Base-by-base conservation (phyloP, 2,329 filamentous ascomycete species). In the Rhynchosporium graminicola region DNA sequence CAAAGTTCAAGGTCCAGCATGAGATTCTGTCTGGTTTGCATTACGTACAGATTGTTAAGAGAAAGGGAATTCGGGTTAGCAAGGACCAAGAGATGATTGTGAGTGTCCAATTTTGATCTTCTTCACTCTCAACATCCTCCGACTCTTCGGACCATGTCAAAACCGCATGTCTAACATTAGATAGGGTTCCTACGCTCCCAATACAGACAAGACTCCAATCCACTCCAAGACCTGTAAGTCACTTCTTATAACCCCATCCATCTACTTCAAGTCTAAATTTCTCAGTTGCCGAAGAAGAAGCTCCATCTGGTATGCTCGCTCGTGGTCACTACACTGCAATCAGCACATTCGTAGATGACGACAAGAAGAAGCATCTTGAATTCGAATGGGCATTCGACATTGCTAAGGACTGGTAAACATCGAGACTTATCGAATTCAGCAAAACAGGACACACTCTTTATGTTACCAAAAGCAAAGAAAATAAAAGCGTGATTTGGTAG, bases 11-110 rank as follows among this genome's bases (percentile, higher is more conserved):
- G 80, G 95, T 99, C 51, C 92, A 99, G 82, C 92, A 97, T 77
- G 90, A 98, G 78, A 94, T 99, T 69, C 85, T 98, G 60, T 95
- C 91, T 71, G 95, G 95, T 51, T 80, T 99, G 75, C 96, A 97
- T 80, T 99, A 98, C 77, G 85, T 99, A 62, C 95, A 99, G 80
- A 85, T 92, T 46, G 90, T 97, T 66, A 96, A 95, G 84, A 84
- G 93, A 71, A 92, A 92, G 82, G 90, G 91, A 60, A 83, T 98
- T 75, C 86, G 86, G 63, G 86, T 94, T 65, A 91, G 89, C 81
- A 99, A 97, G 85, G 90, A 95, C 74, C 90, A 96, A 72, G 94
- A 98, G 81, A 99, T 99, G 95, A 90, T 99, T 84, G 92, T 95
- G 78, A 74, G 88, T 82, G 15, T 36, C 4, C n/a, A 38, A 38